phyloP scores from a whole-genome alignment of 768 basidiomycete species.

The Glaciozyma antarctica region DNA sequence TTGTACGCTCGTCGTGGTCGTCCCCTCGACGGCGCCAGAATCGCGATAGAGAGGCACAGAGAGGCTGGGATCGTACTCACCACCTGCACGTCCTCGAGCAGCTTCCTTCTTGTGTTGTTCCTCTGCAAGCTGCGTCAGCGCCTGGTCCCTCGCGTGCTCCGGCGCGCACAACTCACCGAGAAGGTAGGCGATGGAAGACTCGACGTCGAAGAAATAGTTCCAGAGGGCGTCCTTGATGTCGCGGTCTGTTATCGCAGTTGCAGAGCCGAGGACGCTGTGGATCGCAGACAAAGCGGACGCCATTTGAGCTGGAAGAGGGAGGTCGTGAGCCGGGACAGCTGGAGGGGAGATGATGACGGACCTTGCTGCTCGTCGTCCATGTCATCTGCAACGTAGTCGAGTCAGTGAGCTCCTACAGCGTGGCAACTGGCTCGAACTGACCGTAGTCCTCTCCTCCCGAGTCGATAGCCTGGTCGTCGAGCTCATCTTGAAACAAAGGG shows the following conservation, averaged over 20 bases:
- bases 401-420: constrained; percentile 1
- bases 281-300: constrained; percentile 61
- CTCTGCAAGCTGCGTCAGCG: constrained; percentile 43
- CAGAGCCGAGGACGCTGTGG: constrained; percentile 56
- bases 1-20: not conserved
- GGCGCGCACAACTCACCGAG: constrained; percentile 48
- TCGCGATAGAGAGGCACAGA: constrained; percentile 39
- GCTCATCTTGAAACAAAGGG: constrained; percentile 22
- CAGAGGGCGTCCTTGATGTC: constrained; percentile 72
- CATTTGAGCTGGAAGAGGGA: constrained; percentile 53
- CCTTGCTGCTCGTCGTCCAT: constrained; percentile 67
- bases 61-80: constrained; percentile 47
- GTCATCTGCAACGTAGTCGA: constrained; percentile 28
- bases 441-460: constrained; percentile 50
- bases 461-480: constrained; percentile 61
- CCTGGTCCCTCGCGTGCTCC: not conserved
- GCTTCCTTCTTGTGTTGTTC: constrained; percentile 60
- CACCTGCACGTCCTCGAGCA: constrained; percentile 67
- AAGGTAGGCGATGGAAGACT: constrained; percentile 64
- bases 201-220: constrained; percentile 77
- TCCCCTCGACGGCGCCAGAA: constrained; percentile 20
- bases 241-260: constrained; percentile 54
- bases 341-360: constrained; percentile 38
- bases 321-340: constrained; percentile 13
- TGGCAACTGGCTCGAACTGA: not conserved